Base-by-base conservation (phyloP, 1,284 basidiomycete genomes). In the Apiotrichum laibachii region DNA sequence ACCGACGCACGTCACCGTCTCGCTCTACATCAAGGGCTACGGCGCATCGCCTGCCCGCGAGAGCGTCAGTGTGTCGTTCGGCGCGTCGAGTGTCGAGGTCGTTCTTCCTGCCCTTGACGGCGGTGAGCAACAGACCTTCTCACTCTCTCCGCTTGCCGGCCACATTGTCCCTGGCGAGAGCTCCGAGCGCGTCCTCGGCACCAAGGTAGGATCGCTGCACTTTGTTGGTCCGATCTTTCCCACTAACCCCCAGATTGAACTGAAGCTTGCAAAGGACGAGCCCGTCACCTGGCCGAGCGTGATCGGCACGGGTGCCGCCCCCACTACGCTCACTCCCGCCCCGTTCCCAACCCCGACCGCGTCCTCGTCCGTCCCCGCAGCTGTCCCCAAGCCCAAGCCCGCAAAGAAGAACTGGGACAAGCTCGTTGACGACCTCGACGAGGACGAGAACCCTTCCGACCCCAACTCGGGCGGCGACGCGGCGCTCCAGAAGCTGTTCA, bases 11-110 rank as follows among this genome's bases (percentile, higher is more conserved):
- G 72, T 92, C 58, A 89, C 82, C 13, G 73, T 92, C 67, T 86
- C 88, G 53, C 79, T 93, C 67, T 92, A 92, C 71, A 85, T 92
- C 78, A 85, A 86, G 69, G 86, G 85, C 62, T 88, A 73, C 55
- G 55, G 45, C 21, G 44, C 53, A 8, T 44, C 64, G 11, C 63
- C 55, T 1, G 40, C 85, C 35, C 85, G 89, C 72, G 83, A 87
- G 16, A 80, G 80, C 18, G 85, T 91, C 54, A 79, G 80, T 13
- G 77, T 93, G 62, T 73, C 80, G 44, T 87, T 58, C 39, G 53
- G 55, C 31, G 53, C 63, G 1, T 44, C 53, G 50, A 54, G 45
- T 47, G 60, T 65, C 5, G 47, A 46, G n/a, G 59, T 63, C n/a
- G 21, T 50, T 50, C 49, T 75, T 86, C 89, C 72, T 86, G 44